These are phyloP conservation scores for Fonsecaea erecta DNA, from an alignment of 2,329 filamentous ascomycete species.

Conservation along the genomic window DNA sequence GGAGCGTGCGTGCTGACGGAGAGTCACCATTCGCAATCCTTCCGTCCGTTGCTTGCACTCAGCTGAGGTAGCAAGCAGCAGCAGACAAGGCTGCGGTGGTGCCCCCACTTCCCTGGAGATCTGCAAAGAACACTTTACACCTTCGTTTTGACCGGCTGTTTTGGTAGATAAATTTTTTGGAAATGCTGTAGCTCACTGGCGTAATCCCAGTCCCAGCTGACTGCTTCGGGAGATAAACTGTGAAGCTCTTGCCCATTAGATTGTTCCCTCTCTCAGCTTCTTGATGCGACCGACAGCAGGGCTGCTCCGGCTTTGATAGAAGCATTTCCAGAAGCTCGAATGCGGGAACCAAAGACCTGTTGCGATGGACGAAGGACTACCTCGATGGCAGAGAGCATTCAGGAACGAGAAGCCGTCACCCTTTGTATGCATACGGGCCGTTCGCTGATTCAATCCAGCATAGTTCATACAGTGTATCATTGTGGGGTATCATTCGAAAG, in stretches of 20 bases:
- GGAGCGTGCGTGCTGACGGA: neutral
- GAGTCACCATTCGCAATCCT: neutral
- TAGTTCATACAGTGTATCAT: conserved; percentile 10
- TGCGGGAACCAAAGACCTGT: neutral
- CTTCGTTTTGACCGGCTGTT: neutral
- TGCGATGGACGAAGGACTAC: neutral
- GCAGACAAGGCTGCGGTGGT: neutral
- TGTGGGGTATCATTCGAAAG: conserved; percentile 22
- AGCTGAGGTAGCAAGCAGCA: neutral
- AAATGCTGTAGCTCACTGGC: neutral
- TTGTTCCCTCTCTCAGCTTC: neutral
- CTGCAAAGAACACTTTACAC: too few species aligned
- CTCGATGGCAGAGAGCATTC: neutral
- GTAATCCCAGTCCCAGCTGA: neutral
- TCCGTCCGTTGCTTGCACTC: neutral
- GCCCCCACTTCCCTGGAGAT: too few species aligned
- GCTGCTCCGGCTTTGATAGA: neutral
- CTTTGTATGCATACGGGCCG: neutral
- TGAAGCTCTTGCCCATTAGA: neutral
- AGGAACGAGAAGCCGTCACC: neutral
- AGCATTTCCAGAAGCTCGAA: neutral
- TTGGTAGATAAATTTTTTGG: neutral
- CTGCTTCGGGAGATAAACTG: neutral
- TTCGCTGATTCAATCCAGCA: neutral
- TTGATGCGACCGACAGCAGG: neutral